Conservation (phyloP, 2,329 filamentous ascomycete species). For the Ploettnerulaceae sp. region DNA sequence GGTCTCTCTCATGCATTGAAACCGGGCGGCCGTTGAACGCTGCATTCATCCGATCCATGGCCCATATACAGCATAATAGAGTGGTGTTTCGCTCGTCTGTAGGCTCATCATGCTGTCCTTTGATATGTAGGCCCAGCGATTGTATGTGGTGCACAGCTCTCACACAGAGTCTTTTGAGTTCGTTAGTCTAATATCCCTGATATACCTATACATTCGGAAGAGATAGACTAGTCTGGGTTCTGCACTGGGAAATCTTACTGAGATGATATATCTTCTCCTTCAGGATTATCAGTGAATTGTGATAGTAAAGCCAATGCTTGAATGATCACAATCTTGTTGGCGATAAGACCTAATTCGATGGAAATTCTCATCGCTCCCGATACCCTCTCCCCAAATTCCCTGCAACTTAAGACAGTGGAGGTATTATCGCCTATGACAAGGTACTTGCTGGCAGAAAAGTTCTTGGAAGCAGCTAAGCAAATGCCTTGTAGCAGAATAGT, state of each 20-base stretch:
- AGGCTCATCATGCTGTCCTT: constrained; percentile 32
- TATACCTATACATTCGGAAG: too few relatives aligned
- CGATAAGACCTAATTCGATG: constrained; percentile 49
- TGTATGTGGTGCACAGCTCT: constrained; percentile 54
- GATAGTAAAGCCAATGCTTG: constrained; percentile 51
- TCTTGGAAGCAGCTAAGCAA: constrained; percentile 49
- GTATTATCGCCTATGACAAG: constrained; percentile 31
- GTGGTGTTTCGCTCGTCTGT: constrained; percentile 36
- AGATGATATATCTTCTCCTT: constrained; percentile 51
- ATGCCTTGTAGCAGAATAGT: constrained; percentile 48
- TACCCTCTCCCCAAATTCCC: constrained; percentile 25
- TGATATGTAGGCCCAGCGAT: constrained; percentile 52
- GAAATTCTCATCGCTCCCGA: constrained; percentile 24
- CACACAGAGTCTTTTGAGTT: constrained; percentile 39
- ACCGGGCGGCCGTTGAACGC: constrained; percentile 56
- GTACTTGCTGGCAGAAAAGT: constrained; percentile 42
- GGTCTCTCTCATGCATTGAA: constrained; percentile 56
- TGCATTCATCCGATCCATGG: constrained; percentile 54
- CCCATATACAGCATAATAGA: constrained; percentile 56
- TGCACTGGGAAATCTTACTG: constrained; percentile 34
- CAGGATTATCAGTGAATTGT: constrained; percentile 52
- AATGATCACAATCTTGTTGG: constrained; percentile 50
- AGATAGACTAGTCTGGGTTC: neutral
- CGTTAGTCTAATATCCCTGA: neutral
- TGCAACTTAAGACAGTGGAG: constrained; percentile 17